Evolutionary conservation across 495 filamentous ascomycete genomes (phyloP).

Genomic region (Patellaria atrata): DNA sequence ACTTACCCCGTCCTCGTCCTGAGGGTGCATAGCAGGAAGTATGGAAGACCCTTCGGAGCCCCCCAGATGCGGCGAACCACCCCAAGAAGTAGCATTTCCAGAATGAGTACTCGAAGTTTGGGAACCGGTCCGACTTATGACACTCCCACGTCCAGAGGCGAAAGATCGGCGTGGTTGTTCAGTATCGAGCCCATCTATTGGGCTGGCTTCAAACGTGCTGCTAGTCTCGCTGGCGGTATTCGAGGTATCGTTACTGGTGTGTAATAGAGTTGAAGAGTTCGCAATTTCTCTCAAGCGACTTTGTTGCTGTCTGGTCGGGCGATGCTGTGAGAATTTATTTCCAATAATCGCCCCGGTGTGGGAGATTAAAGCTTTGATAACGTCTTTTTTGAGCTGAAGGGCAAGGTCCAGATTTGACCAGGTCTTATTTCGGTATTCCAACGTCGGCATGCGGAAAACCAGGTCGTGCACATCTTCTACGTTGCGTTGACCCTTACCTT

Average conservation of each 20-base stretch:
- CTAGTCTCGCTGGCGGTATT: conserved; percentile 11
- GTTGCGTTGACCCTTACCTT: conserved; percentile 88
- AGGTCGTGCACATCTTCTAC: conserved; percentile 93
- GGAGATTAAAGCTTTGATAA: conserved; percentile 85
- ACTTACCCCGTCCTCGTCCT: too few relatives aligned
- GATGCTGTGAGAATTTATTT: conserved; percentile 84
- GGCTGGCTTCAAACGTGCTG: conserved; percentile 9
- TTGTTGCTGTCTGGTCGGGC: conserved; percentile 31
- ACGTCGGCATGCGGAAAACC: conserved; percentile 84
- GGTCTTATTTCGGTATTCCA: conserved; percentile 96
- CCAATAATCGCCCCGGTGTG: conserved; percentile 93
- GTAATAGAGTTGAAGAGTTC: conserved; percentile 34
- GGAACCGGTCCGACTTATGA: conserved; percentile 6
- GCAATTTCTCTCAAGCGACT: conserved; percentile 70
- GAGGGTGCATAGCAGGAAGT: too few relatives aligned
- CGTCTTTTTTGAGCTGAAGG: conserved; percentile 78
- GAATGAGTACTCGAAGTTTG: conserved; percentile 9
- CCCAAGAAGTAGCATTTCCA: too few relatives aligned
- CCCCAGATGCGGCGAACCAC: too few relatives aligned
- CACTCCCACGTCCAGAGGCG: conserved; percentile 11
- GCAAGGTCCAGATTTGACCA: conserved; percentile 97
- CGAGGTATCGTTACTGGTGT: conserved; percentile 21
- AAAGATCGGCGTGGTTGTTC: conserved; percentile 8
- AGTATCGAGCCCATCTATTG: conserved; percentile 7
- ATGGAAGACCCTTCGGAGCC: too few relatives aligned